Evolutionary conservation across 2,329 filamentous ascomycete species (phyloP).

Genomic region (Exophiala lecanii-corni): DNA sequence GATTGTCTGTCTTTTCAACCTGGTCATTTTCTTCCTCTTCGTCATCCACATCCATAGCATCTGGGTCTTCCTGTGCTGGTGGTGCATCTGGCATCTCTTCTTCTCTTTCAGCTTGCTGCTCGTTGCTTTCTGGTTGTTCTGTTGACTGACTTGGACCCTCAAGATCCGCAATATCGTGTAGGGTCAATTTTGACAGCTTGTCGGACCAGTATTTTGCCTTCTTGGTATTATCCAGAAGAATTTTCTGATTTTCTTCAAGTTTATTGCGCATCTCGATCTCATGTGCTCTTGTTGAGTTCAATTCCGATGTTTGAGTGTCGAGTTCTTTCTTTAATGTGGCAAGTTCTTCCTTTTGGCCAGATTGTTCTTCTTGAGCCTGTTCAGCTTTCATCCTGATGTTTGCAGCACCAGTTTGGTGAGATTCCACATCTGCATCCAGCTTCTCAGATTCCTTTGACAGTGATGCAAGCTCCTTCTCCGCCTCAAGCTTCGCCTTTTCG

Average conservation of each 20-base stretch:
- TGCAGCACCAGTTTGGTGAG: conserved; percentile 70
- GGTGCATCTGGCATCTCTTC: conserved; percentile 47
- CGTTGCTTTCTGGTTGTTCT: background rate
- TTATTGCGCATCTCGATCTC: conserved; percentile 99
- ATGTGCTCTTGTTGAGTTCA: conserved; percentile 80
- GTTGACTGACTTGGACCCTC: conserved; percentile 14
- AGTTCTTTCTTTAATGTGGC: conserved; percentile 75
- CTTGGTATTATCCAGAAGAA: conserved; percentile 78
- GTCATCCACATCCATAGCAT: conserved; percentile 31
- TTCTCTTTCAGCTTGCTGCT: conserved; percentile 4
- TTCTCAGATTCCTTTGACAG: conserved; percentile 69
- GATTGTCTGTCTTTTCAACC: conserved; percentile 2
- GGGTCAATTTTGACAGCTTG: conserved; percentile 74
- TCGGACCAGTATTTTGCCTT: conserved; percentile 81
- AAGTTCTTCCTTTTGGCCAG: conserved; percentile 75
- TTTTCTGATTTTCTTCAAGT: conserved; percentile 92
- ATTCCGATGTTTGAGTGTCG: conserved; percentile 76
- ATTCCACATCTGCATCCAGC: conserved; percentile 71
- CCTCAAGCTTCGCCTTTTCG: conserved; percentile 74
- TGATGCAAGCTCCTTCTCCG: conserved; percentile 70
- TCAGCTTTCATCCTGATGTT: conserved; percentile 69
- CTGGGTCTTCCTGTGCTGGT: conserved; percentile 67
- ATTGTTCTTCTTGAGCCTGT: conserved; percentile 71
- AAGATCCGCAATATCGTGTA: conserved; percentile 76
- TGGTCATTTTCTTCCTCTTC: conserved; percentile 40